These are phyloP conservation scores for Debaryomycetaceae sp. DNA, from an alignment of 1,139 yeast species.

Conservation along the genomic window DNA sequence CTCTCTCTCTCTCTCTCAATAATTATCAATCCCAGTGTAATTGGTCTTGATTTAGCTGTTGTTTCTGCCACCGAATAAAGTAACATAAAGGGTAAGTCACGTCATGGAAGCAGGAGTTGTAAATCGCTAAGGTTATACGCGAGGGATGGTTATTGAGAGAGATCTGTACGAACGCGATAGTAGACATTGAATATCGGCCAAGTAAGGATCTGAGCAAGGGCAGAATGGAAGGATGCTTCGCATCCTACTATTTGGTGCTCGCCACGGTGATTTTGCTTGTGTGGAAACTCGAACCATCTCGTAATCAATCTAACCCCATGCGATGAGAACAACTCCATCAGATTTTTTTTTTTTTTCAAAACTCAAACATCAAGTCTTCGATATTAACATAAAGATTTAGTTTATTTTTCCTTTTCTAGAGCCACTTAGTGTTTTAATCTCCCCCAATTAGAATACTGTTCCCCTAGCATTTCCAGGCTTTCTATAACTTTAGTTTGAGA, in stretches of 20 bases:
- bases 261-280: too few relatives aligned
- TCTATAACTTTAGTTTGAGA: constrained; percentile 2
- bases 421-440: constrained; percentile 9
- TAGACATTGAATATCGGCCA: too few relatives aligned
- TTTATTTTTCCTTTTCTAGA: constrained; percentile 2
- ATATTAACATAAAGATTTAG: constrained; percentile 3
- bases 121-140: constrained; percentile 1
- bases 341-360: not conserved
- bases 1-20: constrained; percentile 23
- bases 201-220: too few relatives aligned
- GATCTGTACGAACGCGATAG: not conserved
- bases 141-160: constrained; percentile 13
- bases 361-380: constrained; percentile 1
- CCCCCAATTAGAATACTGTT: constrained; percentile 13
- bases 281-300: too few relatives aligned
- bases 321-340: constrained; percentile 3
- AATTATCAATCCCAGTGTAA: constrained; percentile 20
- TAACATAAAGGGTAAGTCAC: constrained; percentile 8
- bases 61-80: constrained; percentile 3
- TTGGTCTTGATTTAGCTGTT: constrained; percentile 11
- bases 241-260: too few relatives aligned
- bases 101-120: not conserved
- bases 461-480: constrained; percentile 5
- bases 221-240: too few relatives aligned
- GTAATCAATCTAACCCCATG: not conserved